Percentiles rank a stretch among this genome's conserved stretches.
phyloP scores from a whole-genome alignment of 768 basidiomycete species.

The Collybiopsis confluens region DNA sequence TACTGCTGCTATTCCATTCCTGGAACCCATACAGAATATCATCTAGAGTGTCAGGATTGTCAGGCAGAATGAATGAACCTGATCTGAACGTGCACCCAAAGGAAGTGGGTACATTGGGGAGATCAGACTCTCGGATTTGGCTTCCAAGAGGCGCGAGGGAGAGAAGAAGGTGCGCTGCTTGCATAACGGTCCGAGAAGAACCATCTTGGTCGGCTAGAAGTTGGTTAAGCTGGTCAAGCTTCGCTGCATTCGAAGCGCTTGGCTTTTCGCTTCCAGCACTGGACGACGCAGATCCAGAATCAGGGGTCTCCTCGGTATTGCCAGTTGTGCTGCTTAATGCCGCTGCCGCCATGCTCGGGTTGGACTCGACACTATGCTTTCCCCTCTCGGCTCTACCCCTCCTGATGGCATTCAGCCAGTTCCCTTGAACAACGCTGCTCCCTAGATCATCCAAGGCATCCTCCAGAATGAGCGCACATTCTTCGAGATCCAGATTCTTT shows the following conservation, averaged over 20 bases:
- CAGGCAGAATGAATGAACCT: conserved; percentile 10
- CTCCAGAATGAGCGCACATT: conserved; percentile 44
- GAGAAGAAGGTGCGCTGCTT: conserved; percentile 45
- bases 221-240: conserved; percentile 17
- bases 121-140: conserved; percentile 34
- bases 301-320: background rate
- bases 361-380: no score
- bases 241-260: conserved; percentile 6
- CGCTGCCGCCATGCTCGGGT: no score
- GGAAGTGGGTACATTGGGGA: conserved; percentile 31
- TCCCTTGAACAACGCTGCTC: conserved; percentile 30
- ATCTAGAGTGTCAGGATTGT: conserved; percentile 9
- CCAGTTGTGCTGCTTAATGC: no score
- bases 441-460: conserved; percentile 45
- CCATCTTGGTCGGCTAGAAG: conserved; percentile 22
- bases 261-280: conserved; percentile 2
- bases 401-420: conserved; percentile 46
- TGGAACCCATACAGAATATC: conserved; percentile 9
- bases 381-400: conserved; percentile 24
- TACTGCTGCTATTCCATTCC: conserved; percentile 15
- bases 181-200: conserved; percentile 20
- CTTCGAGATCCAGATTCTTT: conserved; percentile 28
- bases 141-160: conserved; percentile 41
- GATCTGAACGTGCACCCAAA: conserved; percentile 3
- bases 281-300: background rate